phyloP scores from a whole-genome alignment of 2,329 filamentous ascomycete species.

The Aspergillus niger region DNA sequence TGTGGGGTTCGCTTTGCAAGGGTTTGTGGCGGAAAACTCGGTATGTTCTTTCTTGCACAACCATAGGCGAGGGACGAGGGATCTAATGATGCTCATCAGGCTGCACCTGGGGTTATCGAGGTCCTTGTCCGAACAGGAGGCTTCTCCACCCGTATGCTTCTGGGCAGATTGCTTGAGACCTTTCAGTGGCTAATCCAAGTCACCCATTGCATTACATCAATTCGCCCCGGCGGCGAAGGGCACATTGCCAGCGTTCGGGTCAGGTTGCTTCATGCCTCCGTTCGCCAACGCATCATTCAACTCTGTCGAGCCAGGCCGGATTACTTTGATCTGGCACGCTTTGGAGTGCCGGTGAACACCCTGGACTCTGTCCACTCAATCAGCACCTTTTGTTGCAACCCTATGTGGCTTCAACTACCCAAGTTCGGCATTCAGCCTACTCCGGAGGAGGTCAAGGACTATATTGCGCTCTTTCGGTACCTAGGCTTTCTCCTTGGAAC shows the following conservation, averaged over 20 bases:
- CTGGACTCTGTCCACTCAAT: slow-evolving; percentile 72
- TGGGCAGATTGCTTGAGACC: slow-evolving; percentile 67
- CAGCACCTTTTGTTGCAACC: slow-evolving; percentile 64
- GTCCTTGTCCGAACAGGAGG: slow-evolving; percentile 72
- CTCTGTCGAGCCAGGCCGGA: slow-evolving; percentile 55
- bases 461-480: slow-evolving; percentile 72
- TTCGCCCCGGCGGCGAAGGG: slow-evolving; percentile 67
- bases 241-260: slow-evolving; percentile 66
- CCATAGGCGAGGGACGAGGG: no score
- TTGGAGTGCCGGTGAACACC: slow-evolving; percentile 70
- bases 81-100: slow-evolving; percentile 38
- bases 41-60: slow-evolving; percentile 7
- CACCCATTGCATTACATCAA: slow-evolving; percentile 61
- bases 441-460: slow-evolving; percentile 63
- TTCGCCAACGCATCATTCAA: slow-evolving; percentile 64
- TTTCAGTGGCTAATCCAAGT: slow-evolving; percentile 73
- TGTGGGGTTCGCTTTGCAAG: slow-evolving; percentile 24
- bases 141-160: slow-evolving; percentile 66
- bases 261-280: slow-evolving; percentile 66
- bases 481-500: slow-evolving; percentile 69
- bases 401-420: slow-evolving; percentile 68
- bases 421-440: slow-evolving; percentile 68
- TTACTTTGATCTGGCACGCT: slow-evolving; percentile 61
- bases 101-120: slow-evolving; percentile 68
- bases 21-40: slow-evolving; percentile 26